phyloP scores from a whole-genome alignment of 1,284 basidiomycete species.

The Cystobasidium pallidum region DNA sequence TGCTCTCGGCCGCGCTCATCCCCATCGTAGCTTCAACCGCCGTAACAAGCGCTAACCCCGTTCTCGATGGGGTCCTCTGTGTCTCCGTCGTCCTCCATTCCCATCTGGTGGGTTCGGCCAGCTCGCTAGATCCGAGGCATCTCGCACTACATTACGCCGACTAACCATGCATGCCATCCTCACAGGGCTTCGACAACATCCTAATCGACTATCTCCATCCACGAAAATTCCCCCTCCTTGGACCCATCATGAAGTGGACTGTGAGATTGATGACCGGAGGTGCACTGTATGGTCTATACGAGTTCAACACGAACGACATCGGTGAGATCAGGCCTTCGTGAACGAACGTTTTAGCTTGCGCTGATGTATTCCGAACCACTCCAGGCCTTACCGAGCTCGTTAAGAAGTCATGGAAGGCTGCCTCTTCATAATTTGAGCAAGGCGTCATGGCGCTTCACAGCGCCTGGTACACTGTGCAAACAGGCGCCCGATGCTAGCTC shows the following conservation, averaged over 20 bases:
- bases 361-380: conserved; percentile 14
- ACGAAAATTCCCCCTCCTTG: conserved; percentile 86
- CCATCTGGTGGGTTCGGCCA: conserved; percentile 72
- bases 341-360: background rate
- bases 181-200: conserved; percentile 55
- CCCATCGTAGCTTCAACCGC: conserved; percentile 70
- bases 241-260: conserved; percentile 71
- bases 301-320: conserved; percentile 96
- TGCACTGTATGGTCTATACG: conserved; percentile 88
- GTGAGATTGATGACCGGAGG: conserved; percentile 77
- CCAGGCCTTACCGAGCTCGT: conserved; percentile 74
- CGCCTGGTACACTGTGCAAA: background rate
- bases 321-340: conserved; percentile 62
- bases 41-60: conserved; percentile 61
- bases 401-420: conserved; percentile 67
- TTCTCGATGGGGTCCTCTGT: conserved; percentile 85
- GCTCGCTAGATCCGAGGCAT: no score
- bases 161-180: background rate
- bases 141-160: no score
- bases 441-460: no score
- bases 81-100: conserved; percentile 87
- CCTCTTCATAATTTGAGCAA: conserved; percentile 50
- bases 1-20: conserved; percentile 82
- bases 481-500: background rate
- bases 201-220: conserved; percentile 82